These are phyloP conservation scores for Saccharomycopsis sp. DNA, from an alignment of 805 yeast genomes.

Conservation along the genomic window DNA sequence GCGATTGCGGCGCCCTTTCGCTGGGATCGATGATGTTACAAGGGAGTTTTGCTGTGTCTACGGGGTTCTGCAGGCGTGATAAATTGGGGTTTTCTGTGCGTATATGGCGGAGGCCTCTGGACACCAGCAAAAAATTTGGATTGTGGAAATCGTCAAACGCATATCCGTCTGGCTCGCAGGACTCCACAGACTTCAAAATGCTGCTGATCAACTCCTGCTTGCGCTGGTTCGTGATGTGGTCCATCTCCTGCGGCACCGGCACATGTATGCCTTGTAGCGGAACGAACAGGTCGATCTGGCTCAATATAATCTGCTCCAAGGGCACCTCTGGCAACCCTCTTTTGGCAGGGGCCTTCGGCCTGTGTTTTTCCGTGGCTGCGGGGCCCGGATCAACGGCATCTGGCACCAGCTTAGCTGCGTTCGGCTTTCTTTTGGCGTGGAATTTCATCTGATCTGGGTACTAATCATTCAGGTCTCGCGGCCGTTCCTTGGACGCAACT, in stretches of 20 bases:
- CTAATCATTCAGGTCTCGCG: too few relatives aligned
- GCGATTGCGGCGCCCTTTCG: background rate
- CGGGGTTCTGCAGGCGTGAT: background rate
- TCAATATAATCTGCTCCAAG: slow-evolving; percentile 4
- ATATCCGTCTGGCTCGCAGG: background rate
- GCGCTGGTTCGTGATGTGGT: slow-evolving; percentile 4
- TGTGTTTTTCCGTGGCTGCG: background rate
- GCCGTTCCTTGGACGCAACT: too few relatives aligned
- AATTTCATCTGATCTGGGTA: too few relatives aligned
- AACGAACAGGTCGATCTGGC: slow-evolving; percentile 5
- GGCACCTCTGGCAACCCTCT: slow-evolving; percentile 9
- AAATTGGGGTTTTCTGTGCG: slow-evolving; percentile 2
- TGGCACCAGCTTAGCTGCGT: too few relatives aligned
- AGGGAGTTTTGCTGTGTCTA: background rate
- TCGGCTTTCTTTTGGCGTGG: too few relatives aligned
- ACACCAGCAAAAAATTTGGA: background rate
- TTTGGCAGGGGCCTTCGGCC: background rate
- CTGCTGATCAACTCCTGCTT: background rate
- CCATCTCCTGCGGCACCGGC: background rate
- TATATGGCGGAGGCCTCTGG: background rate
- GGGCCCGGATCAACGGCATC: too few relatives aligned
- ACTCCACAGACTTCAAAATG: background rate
- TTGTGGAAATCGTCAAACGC: background rate
- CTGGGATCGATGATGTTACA: background rate
- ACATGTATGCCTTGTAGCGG: slow-evolving; percentile 4